Evolutionary conservation across 1,139 yeast genomes (phyloP), one percentile per base, ranked within the genome.

Genomic region (Saccharomyces hybrid): DNA sequence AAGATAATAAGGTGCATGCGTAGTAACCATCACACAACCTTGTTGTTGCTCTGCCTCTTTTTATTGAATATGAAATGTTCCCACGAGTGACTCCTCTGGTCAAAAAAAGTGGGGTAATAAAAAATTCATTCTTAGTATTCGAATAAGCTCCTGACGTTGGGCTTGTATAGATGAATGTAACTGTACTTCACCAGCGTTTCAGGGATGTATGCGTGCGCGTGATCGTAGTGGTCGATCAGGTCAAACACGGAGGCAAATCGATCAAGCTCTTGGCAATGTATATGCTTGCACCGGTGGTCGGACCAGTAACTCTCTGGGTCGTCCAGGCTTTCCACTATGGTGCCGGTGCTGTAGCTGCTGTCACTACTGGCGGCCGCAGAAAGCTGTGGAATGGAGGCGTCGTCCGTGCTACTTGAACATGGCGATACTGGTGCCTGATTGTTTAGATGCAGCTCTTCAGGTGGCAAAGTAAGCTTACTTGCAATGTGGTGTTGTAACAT

Each of bases 171-270:
- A 50, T 44, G 49, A 14, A 50, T 21, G 49, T 56, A 63, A 26
- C 65, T 62, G 38, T 51, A 62, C 51, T 63, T 58, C 0, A 63
- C 60, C 26, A 64, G 47, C 2, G 65, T 55, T 7, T 60, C 64
- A 3, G 68, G 68, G 11, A 64, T 58, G 31, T 55, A 62, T 3
- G 56, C 58, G 49, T 64, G 68, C 14, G 52, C 50, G 49, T 60
- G 64, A 44, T 64, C 67, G 51, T 64, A 64, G 57, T 64, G 68
- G 42, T 63, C 66, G 11, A 64, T 55, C 27, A 64, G 51, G 6
- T 55, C 60, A 32, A 61, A 54, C 2, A 58, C 60, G 9, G 62
- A 50, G 12, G 49, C 31, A 49, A 58, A 60, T 24, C 58, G 55
- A 7, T 19, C 42, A 14, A 27, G 24, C 1, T 44, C 42, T 16